Conservation (phyloP, 495 filamentous ascomycete genomes). For the Tuber magnatum region DNA sequence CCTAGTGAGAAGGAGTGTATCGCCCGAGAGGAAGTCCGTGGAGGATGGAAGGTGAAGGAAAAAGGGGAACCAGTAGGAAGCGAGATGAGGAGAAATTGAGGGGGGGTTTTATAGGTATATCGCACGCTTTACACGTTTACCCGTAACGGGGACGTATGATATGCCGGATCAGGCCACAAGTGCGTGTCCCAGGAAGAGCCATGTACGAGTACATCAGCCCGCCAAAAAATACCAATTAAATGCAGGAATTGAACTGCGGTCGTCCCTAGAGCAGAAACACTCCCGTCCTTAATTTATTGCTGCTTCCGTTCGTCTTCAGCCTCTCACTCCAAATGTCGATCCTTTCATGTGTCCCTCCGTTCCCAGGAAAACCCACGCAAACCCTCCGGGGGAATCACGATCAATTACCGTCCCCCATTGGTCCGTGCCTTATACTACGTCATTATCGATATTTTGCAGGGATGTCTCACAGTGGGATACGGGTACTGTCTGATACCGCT, state of each 20-base stretch:
- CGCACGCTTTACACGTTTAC: background rate
- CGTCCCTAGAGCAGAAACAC: background rate
- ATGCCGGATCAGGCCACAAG: background rate
- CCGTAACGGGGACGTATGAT: background rate
- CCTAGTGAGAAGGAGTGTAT: background rate
- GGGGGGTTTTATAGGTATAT: background rate
- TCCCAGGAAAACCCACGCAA: background rate
- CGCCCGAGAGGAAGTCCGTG: background rate
- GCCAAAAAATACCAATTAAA: background rate
- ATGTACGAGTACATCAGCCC: background rate
- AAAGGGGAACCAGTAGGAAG: background rate
- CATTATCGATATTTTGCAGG: background rate
- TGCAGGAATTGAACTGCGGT: background rate
- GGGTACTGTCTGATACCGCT: too few species aligned
- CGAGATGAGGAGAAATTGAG: too few species aligned
- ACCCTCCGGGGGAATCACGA: accelerated
- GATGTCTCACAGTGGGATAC: too few species aligned
- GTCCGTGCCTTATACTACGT: background rate
- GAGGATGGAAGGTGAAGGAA: background rate
- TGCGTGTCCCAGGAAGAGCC: background rate
- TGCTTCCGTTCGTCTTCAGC: background rate
- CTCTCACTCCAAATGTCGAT: background rate
- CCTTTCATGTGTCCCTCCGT: background rate
- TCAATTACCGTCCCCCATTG: too few species aligned
- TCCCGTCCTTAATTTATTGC: background rate